phyloP scores from a whole-genome alignment of 2,329 filamentous ascomycete genomes.

The Alternaria longipes region DNA sequence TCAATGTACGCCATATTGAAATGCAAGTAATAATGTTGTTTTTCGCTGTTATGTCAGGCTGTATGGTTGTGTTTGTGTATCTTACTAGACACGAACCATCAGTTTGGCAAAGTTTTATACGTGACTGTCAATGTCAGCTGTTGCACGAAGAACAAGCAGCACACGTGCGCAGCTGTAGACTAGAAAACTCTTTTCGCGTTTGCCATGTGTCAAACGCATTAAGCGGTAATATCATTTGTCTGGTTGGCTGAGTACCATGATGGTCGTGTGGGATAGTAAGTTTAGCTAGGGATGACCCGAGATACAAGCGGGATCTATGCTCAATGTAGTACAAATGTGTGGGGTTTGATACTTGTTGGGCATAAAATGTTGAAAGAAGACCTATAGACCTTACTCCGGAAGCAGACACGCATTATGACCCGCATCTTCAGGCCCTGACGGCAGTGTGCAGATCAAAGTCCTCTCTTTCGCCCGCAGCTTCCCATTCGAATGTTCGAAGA shows the following conservation, averaged over 20 bases:
- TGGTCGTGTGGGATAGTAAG: constrained; percentile 25
- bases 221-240: constrained; percentile 15
- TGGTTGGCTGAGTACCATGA: constrained; percentile 42
- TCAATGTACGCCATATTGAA: constrained; percentile 5
- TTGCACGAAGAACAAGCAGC: neutral
- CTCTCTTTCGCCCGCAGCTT: neutral
- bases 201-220: constrained; percentile 8
- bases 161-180: neutral
- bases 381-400: neutral
- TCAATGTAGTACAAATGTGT: constrained; percentile 4
- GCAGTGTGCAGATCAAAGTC: neutral
- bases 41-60: neutral
- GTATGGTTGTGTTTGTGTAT: neutral
- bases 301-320: constrained; percentile 12
- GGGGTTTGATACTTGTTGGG: constrained; percentile 1
- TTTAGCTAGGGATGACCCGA: constrained; percentile 10
- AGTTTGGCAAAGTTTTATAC: constrained; percentile 3
- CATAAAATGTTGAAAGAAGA: neutral
- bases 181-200: constrained; percentile 16
- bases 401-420: constrained; percentile 1
- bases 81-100: neutral
- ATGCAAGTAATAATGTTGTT: neutral
- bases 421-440: neutral
- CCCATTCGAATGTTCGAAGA: neutral
- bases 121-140: neutral